Conservation (phyloP, 345 rosid species). For the Dipteronia sinensis region DNA sequence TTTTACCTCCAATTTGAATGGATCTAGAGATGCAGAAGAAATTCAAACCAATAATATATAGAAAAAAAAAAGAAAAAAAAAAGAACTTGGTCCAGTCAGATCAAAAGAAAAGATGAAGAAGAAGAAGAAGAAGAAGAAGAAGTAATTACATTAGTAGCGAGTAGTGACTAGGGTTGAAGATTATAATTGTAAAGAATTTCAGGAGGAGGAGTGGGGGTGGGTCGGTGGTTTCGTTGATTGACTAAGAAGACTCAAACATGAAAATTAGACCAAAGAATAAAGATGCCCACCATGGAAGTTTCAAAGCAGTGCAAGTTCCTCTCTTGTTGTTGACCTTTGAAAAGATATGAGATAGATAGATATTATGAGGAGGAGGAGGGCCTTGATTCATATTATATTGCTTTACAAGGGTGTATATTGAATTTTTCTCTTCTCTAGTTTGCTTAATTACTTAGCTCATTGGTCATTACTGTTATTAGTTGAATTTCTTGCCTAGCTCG, state of each 20-base stretch:
- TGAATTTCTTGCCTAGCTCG: too few relatives aligned
- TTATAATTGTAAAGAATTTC: background rate
- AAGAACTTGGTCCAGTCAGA: background rate
- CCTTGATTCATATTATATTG: too few relatives aligned
- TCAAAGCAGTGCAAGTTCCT: constrained; percentile 19
- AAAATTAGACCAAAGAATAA: background rate
- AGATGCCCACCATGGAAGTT: constrained; percentile 19
- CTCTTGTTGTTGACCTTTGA: constrained; percentile 32
- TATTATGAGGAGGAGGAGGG: too few relatives aligned
- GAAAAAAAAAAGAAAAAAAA: background rate
- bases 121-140: background rate
- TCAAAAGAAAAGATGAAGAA: background rate
- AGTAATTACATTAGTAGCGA: too few relatives aligned
- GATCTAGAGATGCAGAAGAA: constrained; percentile 11
- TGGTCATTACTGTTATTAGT: too few relatives aligned
- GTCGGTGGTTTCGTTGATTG: constrained; percentile 30
- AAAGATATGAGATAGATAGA: background rate
- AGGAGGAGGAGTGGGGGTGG: background rate
- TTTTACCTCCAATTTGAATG: background rate
- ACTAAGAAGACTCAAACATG: constrained; percentile 18
- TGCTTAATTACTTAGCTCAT: too few relatives aligned
- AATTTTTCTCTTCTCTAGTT: too few relatives aligned
- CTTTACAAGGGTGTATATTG: too few relatives aligned
- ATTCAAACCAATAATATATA: background rate
- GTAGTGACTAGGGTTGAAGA: constrained; percentile 16